phyloP scores from a whole-genome alignment of 2,329 filamentous ascomycete species.

The Didymella arachidicola region DNA sequence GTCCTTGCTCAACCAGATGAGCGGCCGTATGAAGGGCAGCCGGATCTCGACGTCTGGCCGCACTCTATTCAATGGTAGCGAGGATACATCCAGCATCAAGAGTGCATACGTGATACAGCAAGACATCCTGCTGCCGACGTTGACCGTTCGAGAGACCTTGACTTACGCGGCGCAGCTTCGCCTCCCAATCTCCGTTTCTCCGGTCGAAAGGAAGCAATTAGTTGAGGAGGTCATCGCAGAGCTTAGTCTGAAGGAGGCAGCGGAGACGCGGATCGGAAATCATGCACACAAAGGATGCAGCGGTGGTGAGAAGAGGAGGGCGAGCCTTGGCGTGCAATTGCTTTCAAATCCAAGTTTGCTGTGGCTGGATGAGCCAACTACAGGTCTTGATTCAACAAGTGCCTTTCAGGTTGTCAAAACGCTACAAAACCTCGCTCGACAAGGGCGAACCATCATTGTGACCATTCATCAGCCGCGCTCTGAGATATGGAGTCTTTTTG shows the following conservation, averaged over 20 bases:
- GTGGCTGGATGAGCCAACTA: conserved; percentile 82
- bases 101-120: conserved; percentile 79
- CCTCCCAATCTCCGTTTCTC: conserved; percentile 68
- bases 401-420: conserved; percentile 77
- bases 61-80: conserved; percentile 67
- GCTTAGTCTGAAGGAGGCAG: conserved; percentile 77
- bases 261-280: conserved; percentile 76
- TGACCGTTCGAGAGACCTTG: conserved; percentile 79
- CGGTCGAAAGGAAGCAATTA: conserved; percentile 66
- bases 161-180: conserved; percentile 76
- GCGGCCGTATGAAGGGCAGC: conserved; percentile 70
- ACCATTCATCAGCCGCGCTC: conserved; percentile 81
- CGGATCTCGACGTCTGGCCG: conserved; percentile 61
- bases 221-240: conserved; percentile 81
- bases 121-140: conserved; percentile 74
- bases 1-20: conserved; percentile 69
- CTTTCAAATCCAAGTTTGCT: conserved; percentile 80
- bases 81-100: conserved; percentile 60
- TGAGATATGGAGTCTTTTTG: conserved; percentile 81
- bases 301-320: conserved; percentile 78
- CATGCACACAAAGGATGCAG: conserved; percentile 77
- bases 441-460: conserved; percentile 74
- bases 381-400: conserved; percentile 76
- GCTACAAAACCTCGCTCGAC: conserved; percentile 70
- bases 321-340: conserved; percentile 79